phyloP scores from a whole-genome alignment of 768 basidiomycete species.

The Crassisporium funariophilum region DNA sequence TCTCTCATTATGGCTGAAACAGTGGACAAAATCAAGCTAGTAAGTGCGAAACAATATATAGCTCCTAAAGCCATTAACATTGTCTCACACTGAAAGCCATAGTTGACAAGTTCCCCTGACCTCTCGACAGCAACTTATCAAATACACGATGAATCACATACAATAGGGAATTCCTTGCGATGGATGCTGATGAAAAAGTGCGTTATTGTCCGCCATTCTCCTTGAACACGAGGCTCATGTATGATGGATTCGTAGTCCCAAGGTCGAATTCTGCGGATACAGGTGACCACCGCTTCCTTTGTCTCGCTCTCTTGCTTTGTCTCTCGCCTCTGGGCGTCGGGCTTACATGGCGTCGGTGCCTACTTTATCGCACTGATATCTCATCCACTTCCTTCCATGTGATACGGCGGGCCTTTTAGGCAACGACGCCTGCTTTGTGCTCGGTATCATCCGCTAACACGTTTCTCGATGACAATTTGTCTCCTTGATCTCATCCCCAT shows the following conservation, averaged over 20 bases:
- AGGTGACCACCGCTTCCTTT: constrained; percentile 50
- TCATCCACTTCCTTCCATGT: too few species aligned
- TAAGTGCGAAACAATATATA: constrained; percentile 18
- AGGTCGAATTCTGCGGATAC: constrained; percentile 98
- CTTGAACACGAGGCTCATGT: constrained; percentile 5
- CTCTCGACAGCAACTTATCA: constrained; percentile 90
- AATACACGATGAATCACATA: constrained; percentile 93
- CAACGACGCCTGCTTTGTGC: too few species aligned
- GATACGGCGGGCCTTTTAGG: too few species aligned
- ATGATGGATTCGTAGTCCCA: constrained; percentile 59
- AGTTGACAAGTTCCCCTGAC: constrained; percentile 88
- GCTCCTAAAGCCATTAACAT: constrained; percentile 15
- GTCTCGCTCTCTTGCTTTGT: not conserved
- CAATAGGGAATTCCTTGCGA: constrained; percentile 89
- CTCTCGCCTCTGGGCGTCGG: constrained; percentile 2
- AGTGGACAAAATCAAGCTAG: constrained; percentile 43
- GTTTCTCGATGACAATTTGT: not conserved
- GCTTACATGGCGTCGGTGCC: too few species aligned
- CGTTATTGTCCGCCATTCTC: constrained; percentile 22
- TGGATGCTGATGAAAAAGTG: constrained; percentile 99
- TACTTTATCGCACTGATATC: not conserved
- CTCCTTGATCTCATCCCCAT: constrained; percentile 5
- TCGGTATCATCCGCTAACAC: not conserved
- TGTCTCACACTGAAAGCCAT: constrained; percentile 21
- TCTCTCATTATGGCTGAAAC: constrained; percentile 36